Percentiles rank a stretch among this genome's conserved stretches.
Evolutionary conservation across 202 grass and related monocot species (phyloP).

Genomic region (Dendrocalamus latiflorus): DNA sequence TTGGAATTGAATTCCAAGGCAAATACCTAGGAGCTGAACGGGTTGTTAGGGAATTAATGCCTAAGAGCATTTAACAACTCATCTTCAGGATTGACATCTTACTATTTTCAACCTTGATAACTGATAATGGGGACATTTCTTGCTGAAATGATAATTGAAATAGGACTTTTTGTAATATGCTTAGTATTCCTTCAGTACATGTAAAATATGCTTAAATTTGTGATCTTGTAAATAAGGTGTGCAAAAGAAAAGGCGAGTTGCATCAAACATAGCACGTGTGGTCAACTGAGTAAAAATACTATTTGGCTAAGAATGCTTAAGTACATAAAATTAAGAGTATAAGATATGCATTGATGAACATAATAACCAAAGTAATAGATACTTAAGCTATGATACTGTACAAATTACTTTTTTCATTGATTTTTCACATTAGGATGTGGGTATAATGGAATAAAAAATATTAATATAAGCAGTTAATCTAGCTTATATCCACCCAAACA

Average conservation of each 20-base stretch:
- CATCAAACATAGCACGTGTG: not conserved
- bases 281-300: not conserved
- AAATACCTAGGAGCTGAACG: no score
- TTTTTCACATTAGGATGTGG: not conserved
- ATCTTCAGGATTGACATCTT: not conserved
- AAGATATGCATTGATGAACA: not conserved
- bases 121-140: not conserved
- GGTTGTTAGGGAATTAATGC: not conserved
- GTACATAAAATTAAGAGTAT: conserved; percentile 19
- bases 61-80: not conserved
- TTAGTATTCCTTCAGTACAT: not conserved
- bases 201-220: not conserved
- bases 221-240: not conserved
- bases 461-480: not conserved
- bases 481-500: not conserved
- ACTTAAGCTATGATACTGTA: not conserved
- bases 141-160: not conserved
- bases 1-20: no score
- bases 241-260: not conserved
- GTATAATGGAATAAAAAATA: not conserved
- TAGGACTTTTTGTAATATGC: not conserved
- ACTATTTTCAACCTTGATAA: not conserved
- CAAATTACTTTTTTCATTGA: not conserved
- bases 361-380: not conserved
- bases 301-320: not conserved